Evolutionary conservation across 768 basidiomycete genomes (phyloP).

Genomic region (Cubamyces lactineus): DNA sequence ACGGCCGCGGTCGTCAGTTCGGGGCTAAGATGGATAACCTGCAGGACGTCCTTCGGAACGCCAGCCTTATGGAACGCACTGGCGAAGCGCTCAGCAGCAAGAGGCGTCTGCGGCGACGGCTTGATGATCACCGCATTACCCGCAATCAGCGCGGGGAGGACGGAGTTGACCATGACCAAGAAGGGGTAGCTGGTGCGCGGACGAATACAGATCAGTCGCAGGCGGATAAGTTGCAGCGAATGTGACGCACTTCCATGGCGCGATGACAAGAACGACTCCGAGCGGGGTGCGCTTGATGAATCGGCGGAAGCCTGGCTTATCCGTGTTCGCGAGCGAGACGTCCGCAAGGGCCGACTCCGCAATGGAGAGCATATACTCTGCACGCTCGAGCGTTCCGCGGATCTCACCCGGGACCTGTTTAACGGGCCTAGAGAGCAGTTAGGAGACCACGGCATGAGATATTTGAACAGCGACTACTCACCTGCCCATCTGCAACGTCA

Average conservation of each 20-base stretch:
- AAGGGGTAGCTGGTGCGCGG: conserved; percentile 71
- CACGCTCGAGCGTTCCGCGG: conserved; percentile 77
- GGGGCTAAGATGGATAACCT: conserved; percentile 76
- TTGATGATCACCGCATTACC: conserved; percentile 93
- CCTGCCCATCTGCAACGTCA: conserved; percentile 93
- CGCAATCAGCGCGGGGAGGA: conserved; percentile 88
- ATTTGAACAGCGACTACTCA: conserved; percentile 37
- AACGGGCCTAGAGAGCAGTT: conserved; percentile 60
- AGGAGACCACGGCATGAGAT: neutral
- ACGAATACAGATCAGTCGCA: neutral
- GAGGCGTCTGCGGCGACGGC: conserved; percentile 95
- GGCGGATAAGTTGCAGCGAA: neutral
- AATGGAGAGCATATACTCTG: conserved; percentile 83
- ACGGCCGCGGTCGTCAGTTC: conserved; percentile 61
- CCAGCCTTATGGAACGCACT: conserved; percentile 73
- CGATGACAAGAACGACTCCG: conserved; percentile 86
- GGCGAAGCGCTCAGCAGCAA: conserved; percentile 81
- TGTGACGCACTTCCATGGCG: conserved; percentile 84
- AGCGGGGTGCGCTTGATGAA: conserved; percentile 84
- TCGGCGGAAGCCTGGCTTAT: conserved; percentile 81
- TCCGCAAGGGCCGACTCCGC: conserved; percentile 77
- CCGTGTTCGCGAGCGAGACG: conserved; percentile 71
- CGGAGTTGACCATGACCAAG: conserved; percentile 87
- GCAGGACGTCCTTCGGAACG: conserved; percentile 72
- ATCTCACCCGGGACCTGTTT: conserved; percentile 81